Evolutionary conservation across 164 flowering plant genomes (phyloP), one percentile per base, ranked within the genome.

Genomic region (Berberis thunbergii): DNA sequence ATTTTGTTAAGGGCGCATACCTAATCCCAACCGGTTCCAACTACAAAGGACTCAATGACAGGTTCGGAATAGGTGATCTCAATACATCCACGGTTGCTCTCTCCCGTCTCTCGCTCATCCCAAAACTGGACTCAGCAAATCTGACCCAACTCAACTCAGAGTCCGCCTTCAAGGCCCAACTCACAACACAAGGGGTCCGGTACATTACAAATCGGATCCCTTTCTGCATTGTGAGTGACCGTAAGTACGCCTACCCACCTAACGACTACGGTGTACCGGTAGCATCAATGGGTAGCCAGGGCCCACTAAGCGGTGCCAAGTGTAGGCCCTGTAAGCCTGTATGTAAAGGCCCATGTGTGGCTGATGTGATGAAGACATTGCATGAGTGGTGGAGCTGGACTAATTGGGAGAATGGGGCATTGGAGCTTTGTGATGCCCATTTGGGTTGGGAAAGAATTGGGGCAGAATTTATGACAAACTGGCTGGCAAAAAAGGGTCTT

Each of bases 261-360:
- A 5, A 41, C 11, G 67, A 72, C 39, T 80, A 4, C 60, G 97
- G 94, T 0, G 99, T 94, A 1, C 99, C 96, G 0, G 99, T 94
- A 59, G 96, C 92, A 3, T 77, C 97, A 3, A 4, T 94, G 65
- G 74, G 84, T 13, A 89, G 96, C 67, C 78, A 61, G 0, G 96
- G 97, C 1, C 94, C 96, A 0, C 72, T 91, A 41, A 94, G 92
- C 44, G 99, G 97, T 38, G 88, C 87, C 38, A 94, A 94, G 61
- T 94, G 97, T 80, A 66, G 99, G 84, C 96, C 97, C 4, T 94
- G 99, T 71, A 77, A 13, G 63, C 76, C 88, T 1, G 80, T 64
- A 1, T 91, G 97, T 59, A 57, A 4, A 7, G 93, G 87, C 2
- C 58, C 66, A 3, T 89, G 97, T 67, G 93, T 85, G 54, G 87